Percentiles rank a stretch among this genome's conserved stretches.
These are phyloP conservation scores for Helichrysum umbraculigerum DNA, from an alignment of 129 eudicot species.

Conservation along the genomic window DNA sequence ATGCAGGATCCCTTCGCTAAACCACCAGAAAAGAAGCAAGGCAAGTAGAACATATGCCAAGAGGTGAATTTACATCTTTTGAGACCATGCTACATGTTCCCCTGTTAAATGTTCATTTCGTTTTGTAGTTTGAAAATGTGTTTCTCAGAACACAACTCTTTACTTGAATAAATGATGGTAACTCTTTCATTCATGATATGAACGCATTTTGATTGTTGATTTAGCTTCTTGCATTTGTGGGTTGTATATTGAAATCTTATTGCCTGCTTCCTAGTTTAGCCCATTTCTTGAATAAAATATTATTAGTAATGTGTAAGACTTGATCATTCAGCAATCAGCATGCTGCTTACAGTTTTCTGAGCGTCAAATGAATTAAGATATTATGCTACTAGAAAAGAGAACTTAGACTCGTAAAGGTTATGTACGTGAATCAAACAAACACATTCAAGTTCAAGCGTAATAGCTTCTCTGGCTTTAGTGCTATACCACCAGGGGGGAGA, in stretches of 20 bases:
- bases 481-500: not conserved
- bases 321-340: not conserved
- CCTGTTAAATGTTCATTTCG: not conserved
- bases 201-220: not conserved
- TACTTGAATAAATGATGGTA: conserved; percentile 17
- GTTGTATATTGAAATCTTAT: not conserved
- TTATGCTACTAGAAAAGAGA: not conserved
- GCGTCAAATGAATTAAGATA: not conserved
- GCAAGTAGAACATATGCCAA: conserved; percentile 5
- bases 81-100: not conserved
- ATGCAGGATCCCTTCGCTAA: conserved; percentile 20
- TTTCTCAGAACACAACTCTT: not conserved
- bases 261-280: not conserved
- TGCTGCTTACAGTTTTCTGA: not conserved
- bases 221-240: not conserved
- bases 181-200: not conserved
- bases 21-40: conserved; percentile 18
- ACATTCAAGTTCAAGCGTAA: not conserved
- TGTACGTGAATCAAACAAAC: not conserved
- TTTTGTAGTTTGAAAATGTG: conserved; percentile 11
- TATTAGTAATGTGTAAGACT: not conserved
- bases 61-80: not conserved
- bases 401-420: not conserved
- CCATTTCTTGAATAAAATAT: not conserved
- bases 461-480: not conserved